Evolutionary conservation across 345 rosid genomes (phyloP).

Genomic region (Corchorus olitorius): DNA sequence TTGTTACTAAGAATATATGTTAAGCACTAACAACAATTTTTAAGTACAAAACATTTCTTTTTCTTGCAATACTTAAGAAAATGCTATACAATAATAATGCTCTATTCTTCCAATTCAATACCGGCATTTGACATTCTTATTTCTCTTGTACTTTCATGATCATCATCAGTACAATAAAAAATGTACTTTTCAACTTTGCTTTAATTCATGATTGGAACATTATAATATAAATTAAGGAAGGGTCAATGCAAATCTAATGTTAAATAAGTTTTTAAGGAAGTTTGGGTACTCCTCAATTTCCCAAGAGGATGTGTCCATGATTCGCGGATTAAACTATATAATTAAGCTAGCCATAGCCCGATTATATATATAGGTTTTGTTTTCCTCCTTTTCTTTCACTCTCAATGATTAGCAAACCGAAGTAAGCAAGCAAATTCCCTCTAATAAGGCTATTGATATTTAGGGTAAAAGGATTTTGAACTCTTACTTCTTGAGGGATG

Average conservation of each 20-base stretch:
- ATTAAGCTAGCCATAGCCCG: not conserved
- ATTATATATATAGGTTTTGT: not conserved
- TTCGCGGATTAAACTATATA: constrained; percentile 13
- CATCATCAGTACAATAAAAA: not conserved
- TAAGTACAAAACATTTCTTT: not conserved
- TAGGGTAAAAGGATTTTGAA: too few relatives aligned
- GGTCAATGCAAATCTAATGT: constrained; percentile 17
- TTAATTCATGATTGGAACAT: not conserved
- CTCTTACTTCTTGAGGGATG: too few relatives aligned
- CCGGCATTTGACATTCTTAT: constrained; percentile 20
- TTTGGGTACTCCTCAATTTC: constrained; percentile 17
- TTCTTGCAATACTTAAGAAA: too few relatives aligned
- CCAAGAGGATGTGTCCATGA: constrained; percentile 7
- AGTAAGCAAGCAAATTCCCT: not conserved
- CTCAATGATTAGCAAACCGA: not conserved
- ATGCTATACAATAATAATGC: not conserved
- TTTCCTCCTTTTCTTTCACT: not conserved
- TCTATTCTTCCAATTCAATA: not conserved
- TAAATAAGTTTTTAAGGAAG: not conserved
- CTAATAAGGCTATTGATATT: not conserved
- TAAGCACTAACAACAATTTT: constrained; percentile 5
- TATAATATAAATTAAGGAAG: not conserved
- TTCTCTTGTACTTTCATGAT: too few relatives aligned
- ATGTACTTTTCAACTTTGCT: not conserved
- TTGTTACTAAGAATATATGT: constrained; percentile 6